Base-by-base conservation (phyloP, 805 yeast species). In the Cyberlindnera euphorbiae region DNA sequence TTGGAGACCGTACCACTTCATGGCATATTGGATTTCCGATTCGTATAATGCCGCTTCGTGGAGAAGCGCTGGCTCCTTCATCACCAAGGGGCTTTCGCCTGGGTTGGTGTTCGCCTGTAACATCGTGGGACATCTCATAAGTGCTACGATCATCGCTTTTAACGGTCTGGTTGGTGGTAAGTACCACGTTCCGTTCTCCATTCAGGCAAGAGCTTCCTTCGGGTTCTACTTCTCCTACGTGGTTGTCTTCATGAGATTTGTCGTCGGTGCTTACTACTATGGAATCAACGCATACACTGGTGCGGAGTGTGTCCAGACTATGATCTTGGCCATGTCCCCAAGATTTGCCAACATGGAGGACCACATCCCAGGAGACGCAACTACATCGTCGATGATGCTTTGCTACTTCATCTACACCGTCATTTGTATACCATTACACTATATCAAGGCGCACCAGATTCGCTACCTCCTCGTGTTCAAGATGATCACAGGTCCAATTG, bases 211-310 rank as follows among this genome's bases (percentile, higher is more conserved):
- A 23, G 45, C 45, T 14, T 32, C 45, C 5, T 41, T 41, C 21
- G 45, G 45, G 3, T 38, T 41, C 38, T 41, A 38, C 37, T 38
- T 41, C 33, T 41, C 45, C 17, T 41, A 41, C 29, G 26, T 38
- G 8, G 28, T 41, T 16, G 28, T 41, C 23, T 11, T 41, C 19
- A 26, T 41, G 29, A 38, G 45, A 38, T 38, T 41, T 22, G 26
- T 41, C 16, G 45, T 41, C 12, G 45, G 45, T 19, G 39, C 42
- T n/a, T 41, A 41, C 33, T 41, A 41, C 42, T 41, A 41, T 29
- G 45, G 45, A 22, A 38, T 41, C 23, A 41, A 41, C 30, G 45
- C 45, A 11, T 41, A 41, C 33, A 41, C 45, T 6, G 45, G 45
- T 35, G 45, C 45, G 8, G 45, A 41, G 28, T 41, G 45, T 30